These are phyloP conservation scores for Linnemannia elongata DNA, from an alignment of 192 early-diverging fungal species.

Conservation along the genomic window DNA sequence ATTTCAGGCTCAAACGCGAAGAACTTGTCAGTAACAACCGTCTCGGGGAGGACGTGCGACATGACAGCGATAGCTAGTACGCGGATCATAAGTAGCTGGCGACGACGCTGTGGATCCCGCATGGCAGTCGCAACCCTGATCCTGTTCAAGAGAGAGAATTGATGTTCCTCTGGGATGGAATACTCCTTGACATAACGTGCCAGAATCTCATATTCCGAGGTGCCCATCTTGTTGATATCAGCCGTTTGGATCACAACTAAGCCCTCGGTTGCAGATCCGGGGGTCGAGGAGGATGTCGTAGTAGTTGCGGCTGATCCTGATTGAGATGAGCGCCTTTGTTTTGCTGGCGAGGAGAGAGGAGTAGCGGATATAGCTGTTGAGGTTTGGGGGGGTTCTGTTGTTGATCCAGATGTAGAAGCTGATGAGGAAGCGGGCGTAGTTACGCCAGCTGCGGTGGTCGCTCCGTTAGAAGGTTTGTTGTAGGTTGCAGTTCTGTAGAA, in stretches of 20 bases:
- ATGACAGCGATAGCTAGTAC: slow-evolving; percentile 86
- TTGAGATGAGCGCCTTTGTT: slow-evolving; percentile 38
- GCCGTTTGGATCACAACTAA: slow-evolving; percentile 69
- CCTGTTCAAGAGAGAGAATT: slow-evolving; percentile 83
- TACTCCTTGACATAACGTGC: slow-evolving; percentile 74
- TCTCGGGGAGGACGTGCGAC: slow-evolving; percentile 74
- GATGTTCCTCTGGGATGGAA: slow-evolving; percentile 78
- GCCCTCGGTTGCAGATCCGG: slow-evolving; percentile 57
- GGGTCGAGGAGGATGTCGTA: slow-evolving; percentile 4
- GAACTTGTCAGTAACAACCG: slow-evolving; percentile 75
- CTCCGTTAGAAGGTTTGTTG: slow-evolving; percentile 10
- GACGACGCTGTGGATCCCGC: slow-evolving; percentile 60
- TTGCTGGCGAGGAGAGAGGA: slow-evolving; percentile 20
- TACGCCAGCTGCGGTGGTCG: neutral
- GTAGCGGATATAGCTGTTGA: slow-evolving; percentile 21
- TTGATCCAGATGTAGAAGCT: neutral
- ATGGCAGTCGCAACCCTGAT: slow-evolving; percentile 82
- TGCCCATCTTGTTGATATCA: slow-evolving; percentile 44
- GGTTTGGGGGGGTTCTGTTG: slow-evolving; percentile 3
- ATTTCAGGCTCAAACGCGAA: slow-evolving; percentile 93
- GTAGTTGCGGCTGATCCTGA: slow-evolving; percentile 23
- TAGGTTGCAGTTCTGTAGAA: slow-evolving; percentile 70
- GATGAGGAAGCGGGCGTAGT: neutral
- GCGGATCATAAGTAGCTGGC: slow-evolving; percentile 77
- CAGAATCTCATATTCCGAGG: slow-evolving; percentile 68